phyloP scores from a whole-genome alignment of 1,139 yeast species.

The Pichia sp. region DNA sequence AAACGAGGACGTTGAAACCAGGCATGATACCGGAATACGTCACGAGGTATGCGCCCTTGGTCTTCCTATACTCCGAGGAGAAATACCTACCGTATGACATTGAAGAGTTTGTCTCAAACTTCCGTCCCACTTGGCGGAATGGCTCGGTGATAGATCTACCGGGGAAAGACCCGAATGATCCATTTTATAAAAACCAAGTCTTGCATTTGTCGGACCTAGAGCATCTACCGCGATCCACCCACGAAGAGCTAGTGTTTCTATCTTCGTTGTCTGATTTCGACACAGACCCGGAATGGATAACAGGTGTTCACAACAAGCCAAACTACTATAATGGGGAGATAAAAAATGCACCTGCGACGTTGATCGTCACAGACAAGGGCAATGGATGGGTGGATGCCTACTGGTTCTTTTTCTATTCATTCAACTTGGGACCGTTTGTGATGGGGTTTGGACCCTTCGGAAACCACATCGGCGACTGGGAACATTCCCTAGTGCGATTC shows the following conservation, averaged over 20 bases:
- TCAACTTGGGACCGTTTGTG: constrained; percentile 92
- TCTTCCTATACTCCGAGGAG: constrained; percentile 87
- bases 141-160: constrained; percentile 42
- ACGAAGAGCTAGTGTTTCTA: constrained; percentile 41
- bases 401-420: constrained; percentile 95
- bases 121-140: constrained; percentile 46
- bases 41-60: constrained; percentile 69
- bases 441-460: constrained; percentile 99
- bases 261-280: constrained; percentile 70
- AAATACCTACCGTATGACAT: constrained; percentile 81
- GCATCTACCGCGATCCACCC: constrained; percentile 25
- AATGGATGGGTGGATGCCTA: constrained; percentile 90
- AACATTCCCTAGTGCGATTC: constrained; percentile 84
- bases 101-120: constrained; percentile 61
- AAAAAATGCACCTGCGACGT: constrained; percentile 70
- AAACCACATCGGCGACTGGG: constrained; percentile 98
- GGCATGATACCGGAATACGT: constrained; percentile 78
- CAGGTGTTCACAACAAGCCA: constrained; percentile 68
- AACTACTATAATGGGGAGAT: constrained; percentile 68
- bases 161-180: constrained; percentile 26
- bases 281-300: constrained; percentile 78
- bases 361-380: constrained; percentile 86
- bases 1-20: constrained; percentile 35
- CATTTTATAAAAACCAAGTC: constrained; percentile 15
- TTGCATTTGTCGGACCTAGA: constrained; percentile 42